Conservation (phyloP, 345 rosid genomes). For the Salix exigua region DNA sequence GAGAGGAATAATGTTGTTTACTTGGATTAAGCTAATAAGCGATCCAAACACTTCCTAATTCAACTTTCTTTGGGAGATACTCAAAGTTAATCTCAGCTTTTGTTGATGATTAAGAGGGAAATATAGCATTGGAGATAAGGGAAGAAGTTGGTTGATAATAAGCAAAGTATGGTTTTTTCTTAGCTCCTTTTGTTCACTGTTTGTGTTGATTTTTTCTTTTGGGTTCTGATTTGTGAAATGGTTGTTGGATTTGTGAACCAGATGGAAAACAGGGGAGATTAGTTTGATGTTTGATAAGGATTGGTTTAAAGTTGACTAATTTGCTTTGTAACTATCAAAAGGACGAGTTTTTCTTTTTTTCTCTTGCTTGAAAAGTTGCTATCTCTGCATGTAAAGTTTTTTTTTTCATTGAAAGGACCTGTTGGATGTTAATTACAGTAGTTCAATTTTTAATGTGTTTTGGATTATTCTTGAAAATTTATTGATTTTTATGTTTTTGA, state of each 20-base stretch:
- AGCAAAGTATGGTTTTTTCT: not conserved
- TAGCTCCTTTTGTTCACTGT: not conserved
- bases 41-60: conserved; percentile 27
- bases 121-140: not conserved
- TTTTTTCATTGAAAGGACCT: not conserved
- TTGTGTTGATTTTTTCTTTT: not conserved
- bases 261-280: not conserved
- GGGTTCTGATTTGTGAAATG: not conserved
- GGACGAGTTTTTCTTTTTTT: not conserved
- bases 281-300: not conserved
- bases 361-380: not conserved
- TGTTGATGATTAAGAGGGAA: not conserved
- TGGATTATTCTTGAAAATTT: not conserved
- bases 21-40: conserved; percentile 27
- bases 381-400: not conserved
- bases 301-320: not conserved
- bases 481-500: not conserved
- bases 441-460: not conserved
- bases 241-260: not conserved
- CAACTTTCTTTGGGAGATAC: conserved; percentile 6
- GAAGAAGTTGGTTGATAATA: not conserved
- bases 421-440: not conserved
- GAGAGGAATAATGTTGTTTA: conserved; percentile 17
- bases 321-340: not conserved
- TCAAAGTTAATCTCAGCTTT: not conserved